Evolutionary conservation across 2,329 filamentous ascomycete species (phyloP), one percentile per base, ranked within the genome.

Genomic region (Truncatella angustata): DNA sequence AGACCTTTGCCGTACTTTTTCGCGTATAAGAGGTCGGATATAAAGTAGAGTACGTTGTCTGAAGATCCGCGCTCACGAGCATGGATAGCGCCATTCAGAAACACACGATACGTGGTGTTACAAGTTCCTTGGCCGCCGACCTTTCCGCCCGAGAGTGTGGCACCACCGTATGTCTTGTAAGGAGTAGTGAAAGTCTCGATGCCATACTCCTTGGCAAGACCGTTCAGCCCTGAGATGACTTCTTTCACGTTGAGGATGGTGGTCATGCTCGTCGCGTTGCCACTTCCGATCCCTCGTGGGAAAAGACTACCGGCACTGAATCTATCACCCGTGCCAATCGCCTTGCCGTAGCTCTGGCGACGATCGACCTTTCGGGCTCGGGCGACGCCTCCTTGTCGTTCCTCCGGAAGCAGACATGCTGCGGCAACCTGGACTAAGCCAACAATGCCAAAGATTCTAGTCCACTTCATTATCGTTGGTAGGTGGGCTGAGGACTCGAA

Each of bases 61-160:
- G 80, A 73, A 0, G 75, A 77, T 21, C 80, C 81, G 10, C 81
- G 76, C 65, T 84, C 81, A 21, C 81, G 77, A 9, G 81, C 78
- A 58, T 84, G 81, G 43, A 83, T 74, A 23, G 71, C 78, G 37
- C 74, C 74, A 53, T 77, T 77, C 50, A 85, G 66, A 60, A 78
- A 80, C 24, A 81, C 72, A 34, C 75, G 71, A 58, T 78, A 77
- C 5, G 65, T 64, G 32, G 67, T 64, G 48, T 70, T 70, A 56
- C 70, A 69, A n/a, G 66, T 68, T 21, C 70, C 69, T 11, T 61
- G 59, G 18, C 71, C 71, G 23, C 78, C 77, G 30, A 80, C 68
- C 51, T 70, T 70, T 16, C 62, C 71, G 26, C 67, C 72, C 34
- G 61, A 59, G 36, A 72, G 67, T 2, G 66, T 66, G 4, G 68